Evolutionary conservation across 306 rosid species (phyloP), one percentile per base, ranked within the genome.

Genomic region (Boehmeria nivea): DNA sequence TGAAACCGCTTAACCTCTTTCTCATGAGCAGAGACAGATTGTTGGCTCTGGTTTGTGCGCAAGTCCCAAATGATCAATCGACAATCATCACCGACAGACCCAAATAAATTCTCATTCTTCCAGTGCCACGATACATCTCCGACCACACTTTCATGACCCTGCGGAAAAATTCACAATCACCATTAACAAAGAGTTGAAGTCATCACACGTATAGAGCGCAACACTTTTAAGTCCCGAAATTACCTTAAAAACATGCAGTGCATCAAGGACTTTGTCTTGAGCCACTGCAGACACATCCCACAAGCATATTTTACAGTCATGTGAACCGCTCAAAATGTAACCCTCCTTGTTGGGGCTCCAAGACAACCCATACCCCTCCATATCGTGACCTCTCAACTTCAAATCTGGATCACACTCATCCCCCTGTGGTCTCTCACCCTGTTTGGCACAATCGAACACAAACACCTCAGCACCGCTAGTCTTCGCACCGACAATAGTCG

Each of bases 71-170:
- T 75, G 54, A 87, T 57, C 78, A 91, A 49, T n/a, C 60, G 74
- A 50, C 84, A 65, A 49, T 91, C 99, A 70, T 91, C 99, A n/a
- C 96, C 99, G 15, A 65, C 85, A 0, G 99, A 91, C 20, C 95
- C 96, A 69, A 91, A 91, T 28, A 84, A 40, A 71, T 78, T 73
- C 54, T 80, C 86, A 20, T 87, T 63, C 85, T 74, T 83, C 54
- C 48, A 42, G 69, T 82, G 81, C 99, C 99, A 91, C 0, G 94
- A 82, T 28, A 87, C 96, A 69, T 87, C 96, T 37, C 79, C 81
- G 43, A 91, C 94, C 63, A 59, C 80, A 49, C 72, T 72, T 59
- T 85, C 81, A 65, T 87, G 95, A 38, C 74, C 84, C 96, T 82
- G 64, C 27, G 26, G 27, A 51, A 12, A 11, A 21, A 33, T 24